Base-by-base conservation (phyloP, 805 yeast species). In the Yamadazyma olivae region DNA sequence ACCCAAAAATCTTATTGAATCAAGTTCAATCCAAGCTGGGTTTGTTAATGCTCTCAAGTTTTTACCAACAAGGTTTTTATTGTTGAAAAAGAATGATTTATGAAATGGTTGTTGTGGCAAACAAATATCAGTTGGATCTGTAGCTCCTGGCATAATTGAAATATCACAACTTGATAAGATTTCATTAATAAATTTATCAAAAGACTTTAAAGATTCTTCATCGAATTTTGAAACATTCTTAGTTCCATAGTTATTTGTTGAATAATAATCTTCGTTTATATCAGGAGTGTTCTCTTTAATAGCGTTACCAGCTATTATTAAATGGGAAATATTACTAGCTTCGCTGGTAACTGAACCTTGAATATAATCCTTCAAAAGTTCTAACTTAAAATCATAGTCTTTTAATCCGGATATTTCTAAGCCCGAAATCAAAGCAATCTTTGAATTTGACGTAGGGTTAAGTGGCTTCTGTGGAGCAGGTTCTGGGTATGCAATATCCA, bases 71-170 rank as follows among this genome's bases (percentile, higher is more conserved):
- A 67, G 71, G 5, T 61, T 55, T 24, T 69, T 60, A 15, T 74
- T 64, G 10, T 57, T 53, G 3, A 68, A 64, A 49, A 93, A 80
- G 38, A 91, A 69, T 0, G 95, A 82, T 35, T 68, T 68, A 54
- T 91, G 96, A n/a, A 93, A 54, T 2, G 95, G 84, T 56, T 84
- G 95, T 57, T 93, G 97, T 1, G 99, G 99, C 39, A 88, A 59
- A 33, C 90, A 75, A 13, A 74, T 62, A 42, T 85, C 95, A n/a
- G 87, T 79, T 0, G 97, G 96, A 56, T 93, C 99, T 3, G 70
- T 60, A 6, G 65, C 73, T 4, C 99, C 98, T 0, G 99, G 95
- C 79, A 93, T 71, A 2, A 93, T 49, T 28, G 82, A 75, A 5
- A 90, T 79, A 0, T 95, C 83, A 13, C 88, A 59, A 2, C 83